Evolutionary conservation across 495 filamentous ascomycete species (phyloP), one percentile per base, ranked within the genome.

Genomic region (Aspergillus steynii): DNA sequence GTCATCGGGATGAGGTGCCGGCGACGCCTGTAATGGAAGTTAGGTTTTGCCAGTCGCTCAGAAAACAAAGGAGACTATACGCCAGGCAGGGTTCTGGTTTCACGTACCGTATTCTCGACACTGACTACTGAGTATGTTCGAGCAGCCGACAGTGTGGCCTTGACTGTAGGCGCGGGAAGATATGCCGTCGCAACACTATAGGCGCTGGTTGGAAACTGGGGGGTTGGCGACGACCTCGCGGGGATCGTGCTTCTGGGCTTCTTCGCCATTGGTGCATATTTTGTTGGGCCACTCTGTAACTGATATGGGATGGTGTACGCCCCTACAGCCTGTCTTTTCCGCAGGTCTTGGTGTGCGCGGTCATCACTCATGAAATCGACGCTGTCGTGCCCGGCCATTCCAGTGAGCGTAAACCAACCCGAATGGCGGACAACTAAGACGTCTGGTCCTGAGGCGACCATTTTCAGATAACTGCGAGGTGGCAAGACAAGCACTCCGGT

Each of bases 191-290:
- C 89, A 52, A 90, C 78, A 0, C 68, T 70, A 49, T 86, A 86
- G 5, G 80, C 74, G 56, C 84, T 89, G 3, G 88, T 86, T 27
- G 89, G 86, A 65, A 82, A 86, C 58, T 85, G 76, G 28, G 86
- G 83, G 25, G 74, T 83, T 5, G 75, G 69, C 2, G 74, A 77
- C 59, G 53, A 51, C 3, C 55, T 83, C 80, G 80, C 81, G 25
- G 83, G 86, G 56, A 92, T 91, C 50, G 84, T 85, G 20, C 82
- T 87, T 10, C 81, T 82, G 14, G 90, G 88, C 42, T 83, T 77
- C 54, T 81, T 83, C 58, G 88, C 86, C 88, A 90, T 88, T 1
- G 89, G 89, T 29, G 90, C 90, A 73, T 88, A 92, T 69, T 81
- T 82, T 4, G 82, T 90, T 42, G 76, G 61, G 5, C 89, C 90